A percentile compares a stretch with the other conserved stretches of the same genome.
Conservation (phyloP, 2,329 filamentous ascomycete genomes). For the Beauveria pseudobassiana region DNA sequence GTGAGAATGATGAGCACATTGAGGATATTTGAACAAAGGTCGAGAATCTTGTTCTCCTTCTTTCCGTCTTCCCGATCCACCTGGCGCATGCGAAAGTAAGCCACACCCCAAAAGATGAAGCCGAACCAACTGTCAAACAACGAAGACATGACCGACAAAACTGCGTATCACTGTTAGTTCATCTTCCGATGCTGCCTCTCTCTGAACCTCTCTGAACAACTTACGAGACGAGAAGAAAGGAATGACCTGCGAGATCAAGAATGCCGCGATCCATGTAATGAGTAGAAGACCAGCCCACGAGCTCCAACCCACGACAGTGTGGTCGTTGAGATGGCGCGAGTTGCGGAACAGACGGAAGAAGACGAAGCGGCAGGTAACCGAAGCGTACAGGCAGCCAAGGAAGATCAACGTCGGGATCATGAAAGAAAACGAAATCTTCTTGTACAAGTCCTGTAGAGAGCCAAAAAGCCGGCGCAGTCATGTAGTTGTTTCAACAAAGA, state of each 20-base stretch:
- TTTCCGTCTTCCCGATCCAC: constrained; percentile 51
- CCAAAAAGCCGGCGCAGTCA: constrained; percentile 85
- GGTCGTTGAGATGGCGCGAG: constrained; percentile 69
- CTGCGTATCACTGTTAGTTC: constrained; percentile 22
- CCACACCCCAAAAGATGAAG: constrained; percentile 90
- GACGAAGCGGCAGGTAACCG: constrained; percentile 80
- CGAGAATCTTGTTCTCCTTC: constrained; percentile 41
- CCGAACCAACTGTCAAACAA: constrained; percentile 91
- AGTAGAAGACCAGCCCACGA: constrained; percentile 67
- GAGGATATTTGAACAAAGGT: constrained; percentile 48
- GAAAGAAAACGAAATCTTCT: constrained; percentile 87
- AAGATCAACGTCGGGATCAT: constrained; percentile 96
- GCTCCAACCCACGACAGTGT: constrained; percentile 75
- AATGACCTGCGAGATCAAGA: constrained; percentile 87
- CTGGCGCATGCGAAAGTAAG: constrained; percentile 68
- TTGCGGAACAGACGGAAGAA: constrained; percentile 84
- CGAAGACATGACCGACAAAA: constrained; percentile 71
- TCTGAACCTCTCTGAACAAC: constrained; percentile 18
- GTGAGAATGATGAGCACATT: constrained; percentile 68
- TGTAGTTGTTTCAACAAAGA: constrained; percentile 76
- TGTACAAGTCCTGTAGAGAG: constrained; percentile 68
- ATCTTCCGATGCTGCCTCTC: too few relatives aligned
- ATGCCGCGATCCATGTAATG: constrained; percentile 74
- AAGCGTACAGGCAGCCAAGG: constrained; percentile 83
- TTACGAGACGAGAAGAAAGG: constrained; percentile 78